A percentile compares a stretch with the other conserved stretches of the same genome.
These are phyloP conservation scores for Patellifolia procumbens DNA, from an alignment of 179 eudicot species.

Conservation along the genomic window DNA sequence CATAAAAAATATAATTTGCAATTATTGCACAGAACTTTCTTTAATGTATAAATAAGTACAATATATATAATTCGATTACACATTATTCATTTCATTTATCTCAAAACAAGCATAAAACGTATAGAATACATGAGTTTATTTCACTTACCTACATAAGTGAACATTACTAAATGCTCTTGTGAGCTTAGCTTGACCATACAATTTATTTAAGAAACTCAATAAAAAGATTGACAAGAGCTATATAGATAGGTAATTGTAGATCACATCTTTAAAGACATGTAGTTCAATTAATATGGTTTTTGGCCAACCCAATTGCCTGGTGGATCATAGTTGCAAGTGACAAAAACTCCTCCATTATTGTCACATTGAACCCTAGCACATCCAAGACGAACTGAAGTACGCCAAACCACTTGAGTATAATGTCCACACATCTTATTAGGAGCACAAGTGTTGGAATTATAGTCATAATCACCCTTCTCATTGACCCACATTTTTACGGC, in stretches of 20 bases:
- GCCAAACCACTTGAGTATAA: conserved; percentile 58
- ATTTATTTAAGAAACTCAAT: not conserved
- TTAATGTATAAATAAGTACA: too few relatives aligned
- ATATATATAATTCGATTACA: too few relatives aligned
- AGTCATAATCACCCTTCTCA: conserved; percentile 40
- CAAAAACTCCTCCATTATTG: conserved; percentile 29
- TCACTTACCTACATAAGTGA: too few relatives aligned
- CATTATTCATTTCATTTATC: too few relatives aligned
- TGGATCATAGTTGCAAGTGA: conserved; percentile 51
- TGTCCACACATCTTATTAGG: conserved; percentile 33
- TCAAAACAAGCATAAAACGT: too few relatives aligned
- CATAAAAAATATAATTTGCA: too few relatives aligned
- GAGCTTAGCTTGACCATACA: not conserved
- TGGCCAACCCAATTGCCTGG: conserved; percentile 44
- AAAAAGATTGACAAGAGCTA: too few relatives aligned
- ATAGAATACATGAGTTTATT: too few relatives aligned
- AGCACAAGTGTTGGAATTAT: conserved; percentile 40
- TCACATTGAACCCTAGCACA: conserved; percentile 42
- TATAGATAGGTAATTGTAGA: too few relatives aligned
- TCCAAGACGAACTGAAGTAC: conserved; percentile 31
- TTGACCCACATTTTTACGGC: conserved; percentile 48
- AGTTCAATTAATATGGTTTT: conserved; percentile 32
- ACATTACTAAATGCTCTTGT: not conserved
- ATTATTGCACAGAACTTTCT: too few relatives aligned
- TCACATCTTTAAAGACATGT: too few relatives aligned